Conservation (phyloP, 106 monocot genomes). For the Apostasia ramifera region DNA sequence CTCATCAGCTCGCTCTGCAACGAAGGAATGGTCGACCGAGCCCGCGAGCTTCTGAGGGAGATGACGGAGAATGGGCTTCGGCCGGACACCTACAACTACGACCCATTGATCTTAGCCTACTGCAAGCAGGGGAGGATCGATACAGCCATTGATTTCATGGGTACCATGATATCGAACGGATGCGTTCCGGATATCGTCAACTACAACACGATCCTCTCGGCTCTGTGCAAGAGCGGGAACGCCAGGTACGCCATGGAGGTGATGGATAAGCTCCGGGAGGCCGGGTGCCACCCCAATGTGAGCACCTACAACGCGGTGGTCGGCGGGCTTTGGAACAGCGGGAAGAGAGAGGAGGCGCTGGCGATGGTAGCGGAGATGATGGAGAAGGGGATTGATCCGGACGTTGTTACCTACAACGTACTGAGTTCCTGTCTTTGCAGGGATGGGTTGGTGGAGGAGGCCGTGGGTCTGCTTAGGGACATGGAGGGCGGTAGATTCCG, state of each 20-base stretch:
- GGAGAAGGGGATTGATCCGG: conserved; percentile 38
- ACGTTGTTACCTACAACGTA: conserved; percentile 57
- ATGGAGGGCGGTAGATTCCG: conserved; percentile 30
- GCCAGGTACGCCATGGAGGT: conserved; percentile 35
- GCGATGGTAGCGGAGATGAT: conserved; percentile 44
- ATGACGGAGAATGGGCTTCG: conserved; percentile 42
- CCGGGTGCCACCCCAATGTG: conserved; percentile 33
- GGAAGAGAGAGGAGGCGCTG: conserved; percentile 28
- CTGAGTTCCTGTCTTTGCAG: conserved; percentile 59
- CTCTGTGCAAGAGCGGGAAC: conserved; percentile 57
- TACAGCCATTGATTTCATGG: conserved; percentile 52
- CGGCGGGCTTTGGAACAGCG: conserved; percentile 51
- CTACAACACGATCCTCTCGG: conserved; percentile 56
- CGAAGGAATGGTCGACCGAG: conserved; percentile 35
- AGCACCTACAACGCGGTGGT: conserved; percentile 59
- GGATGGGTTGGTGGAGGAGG: conserved; percentile 64
- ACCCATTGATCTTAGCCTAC: conserved; percentile 48
- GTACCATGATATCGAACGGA: conserved; percentile 48
- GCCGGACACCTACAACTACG: conserved; percentile 53
- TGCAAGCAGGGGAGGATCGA: conserved; percentile 53
- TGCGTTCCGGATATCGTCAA: conserved; percentile 60
- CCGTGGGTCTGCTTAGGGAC: conserved; percentile 34
- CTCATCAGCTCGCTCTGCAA: conserved; percentile 49
- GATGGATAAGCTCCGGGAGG: conserved; percentile 27
- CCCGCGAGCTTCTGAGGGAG: conserved; percentile 40